A percentile compares a stretch with the other conserved stretches of the same genome.
Evolutionary conservation across 148 eudicot genomes (phyloP).

Genomic region (Silene uniflora): DNA sequence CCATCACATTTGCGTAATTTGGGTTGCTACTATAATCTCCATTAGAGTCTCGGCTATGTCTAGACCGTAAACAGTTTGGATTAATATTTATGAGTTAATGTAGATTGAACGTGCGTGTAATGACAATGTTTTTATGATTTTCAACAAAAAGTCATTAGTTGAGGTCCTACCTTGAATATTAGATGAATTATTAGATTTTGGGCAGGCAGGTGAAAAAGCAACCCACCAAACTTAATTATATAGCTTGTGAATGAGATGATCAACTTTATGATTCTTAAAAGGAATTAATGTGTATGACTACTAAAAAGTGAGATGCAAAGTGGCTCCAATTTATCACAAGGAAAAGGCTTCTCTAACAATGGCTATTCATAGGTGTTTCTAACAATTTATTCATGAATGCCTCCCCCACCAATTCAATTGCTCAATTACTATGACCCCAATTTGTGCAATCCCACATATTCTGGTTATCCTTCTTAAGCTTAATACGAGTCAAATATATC

Average conservation of each 20-base stretch:
- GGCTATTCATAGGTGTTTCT: background rate
- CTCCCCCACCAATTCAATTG: conserved; percentile 1
- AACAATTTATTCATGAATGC: conserved; percentile 6
- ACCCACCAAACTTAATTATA: conserved; percentile 28
- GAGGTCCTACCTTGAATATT: conserved; percentile 1
- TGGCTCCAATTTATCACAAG: background rate
- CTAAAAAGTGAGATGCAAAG: conserved; percentile 7
- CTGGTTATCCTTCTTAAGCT: no score
- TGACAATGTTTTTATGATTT: conserved; percentile 3
- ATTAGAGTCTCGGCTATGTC: no score
- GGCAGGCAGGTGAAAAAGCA: conserved; percentile 4
- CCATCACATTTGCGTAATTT: no score
- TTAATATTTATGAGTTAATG: no score
- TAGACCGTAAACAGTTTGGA: no score
- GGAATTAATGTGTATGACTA: conserved; percentile 14
- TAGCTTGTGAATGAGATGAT: conserved; percentile 9
- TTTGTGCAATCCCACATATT: no score
- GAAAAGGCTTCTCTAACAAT: background rate
- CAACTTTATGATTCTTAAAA: conserved; percentile 18
- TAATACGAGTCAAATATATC: no score
- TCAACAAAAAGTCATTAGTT: conserved; percentile 21
- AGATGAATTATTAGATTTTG: conserved; percentile 14
- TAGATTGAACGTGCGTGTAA: background rate
- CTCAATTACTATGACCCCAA: conserved; percentile 17
- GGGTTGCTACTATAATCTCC: no score